Conservation (phyloP, 805 yeast species). For the Zygoascus biomembranicola region DNA sequence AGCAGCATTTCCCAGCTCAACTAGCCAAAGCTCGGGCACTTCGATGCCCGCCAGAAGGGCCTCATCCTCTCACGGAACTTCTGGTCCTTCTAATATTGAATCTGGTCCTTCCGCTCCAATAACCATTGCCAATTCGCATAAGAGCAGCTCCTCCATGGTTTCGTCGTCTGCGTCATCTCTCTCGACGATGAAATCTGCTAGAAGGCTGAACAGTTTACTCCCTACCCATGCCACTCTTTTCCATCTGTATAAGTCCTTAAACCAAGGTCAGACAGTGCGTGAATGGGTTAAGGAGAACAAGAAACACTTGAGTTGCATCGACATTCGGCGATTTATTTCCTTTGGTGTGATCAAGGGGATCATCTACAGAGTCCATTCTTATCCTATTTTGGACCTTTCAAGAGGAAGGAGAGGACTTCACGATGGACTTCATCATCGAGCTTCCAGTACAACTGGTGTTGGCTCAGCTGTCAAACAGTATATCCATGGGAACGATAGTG, state of each 20-base stretch:
- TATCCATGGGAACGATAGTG: neutral
- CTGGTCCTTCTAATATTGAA: neutral
- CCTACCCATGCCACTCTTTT: constrained; percentile 36
- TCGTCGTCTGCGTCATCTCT: constrained; percentile 17
- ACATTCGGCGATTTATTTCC: constrained; percentile 72
- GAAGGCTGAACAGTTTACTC: neutral
- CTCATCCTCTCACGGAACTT: neutral
- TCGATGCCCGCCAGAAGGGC: neutral
- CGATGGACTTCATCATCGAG: neutral
- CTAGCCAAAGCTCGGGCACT: neutral
- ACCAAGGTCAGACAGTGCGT: constrained; percentile 66
- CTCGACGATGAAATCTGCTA: constrained; percentile 13
- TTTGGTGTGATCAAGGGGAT: constrained; percentile 81
- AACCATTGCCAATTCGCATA: neutral
- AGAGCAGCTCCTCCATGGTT: neutral
- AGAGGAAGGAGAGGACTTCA: neutral
- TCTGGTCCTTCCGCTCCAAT: neutral
- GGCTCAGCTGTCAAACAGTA: neutral
- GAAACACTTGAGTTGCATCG: constrained; percentile 53
- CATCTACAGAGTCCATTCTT: constrained; percentile 71
- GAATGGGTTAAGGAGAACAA: constrained; percentile 75
- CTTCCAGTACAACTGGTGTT: neutral
- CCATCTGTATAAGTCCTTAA: constrained; percentile 65
- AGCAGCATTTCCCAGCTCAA: constrained; percentile 4
- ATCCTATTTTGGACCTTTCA: constrained; percentile 45